These are phyloP conservation scores for Diaporthe sp. DNA, from an alignment of 2,329 filamentous ascomycete species.

Conservation along the genomic window DNA sequence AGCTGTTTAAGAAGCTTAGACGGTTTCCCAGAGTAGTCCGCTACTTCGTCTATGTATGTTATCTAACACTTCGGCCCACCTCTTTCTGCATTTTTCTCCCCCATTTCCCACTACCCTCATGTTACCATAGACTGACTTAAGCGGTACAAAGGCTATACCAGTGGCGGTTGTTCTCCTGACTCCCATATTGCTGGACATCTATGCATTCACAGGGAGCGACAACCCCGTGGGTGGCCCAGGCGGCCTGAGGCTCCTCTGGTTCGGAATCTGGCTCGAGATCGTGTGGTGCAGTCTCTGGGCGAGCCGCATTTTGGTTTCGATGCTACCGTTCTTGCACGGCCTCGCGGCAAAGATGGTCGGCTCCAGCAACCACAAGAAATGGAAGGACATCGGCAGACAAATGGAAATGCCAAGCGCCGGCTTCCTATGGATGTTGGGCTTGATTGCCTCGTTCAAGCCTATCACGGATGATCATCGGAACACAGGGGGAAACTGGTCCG, in stretches of 20 bases:
- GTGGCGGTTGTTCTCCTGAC: conserved; percentile 60
- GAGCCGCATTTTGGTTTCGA: conserved; percentile 67
- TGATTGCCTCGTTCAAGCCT: conserved; percentile 87
- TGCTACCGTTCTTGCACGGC: conserved; percentile 63
- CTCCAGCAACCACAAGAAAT: conserved; percentile 92
- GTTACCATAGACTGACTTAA: background rate
- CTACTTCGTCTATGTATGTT: conserved; percentile 61
- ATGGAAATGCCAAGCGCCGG: conserved; percentile 88
- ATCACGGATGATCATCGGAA: conserved; percentile 76
- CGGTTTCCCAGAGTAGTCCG: conserved; percentile 65
- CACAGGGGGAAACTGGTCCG: conserved; percentile 47
- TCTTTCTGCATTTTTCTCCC: background rate
- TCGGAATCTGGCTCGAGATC: conserved; percentile 94
- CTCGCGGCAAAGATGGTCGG: conserved; percentile 77
- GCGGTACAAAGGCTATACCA: conserved; percentile 49
- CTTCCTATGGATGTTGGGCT: conserved; percentile 92
- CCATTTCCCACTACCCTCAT: background rate
- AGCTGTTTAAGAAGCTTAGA: conserved; percentile 59
- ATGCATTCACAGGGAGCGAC: conserved; percentile 54
- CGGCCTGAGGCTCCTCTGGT: conserved; percentile 87
- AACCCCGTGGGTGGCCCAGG: conserved; percentile 73
- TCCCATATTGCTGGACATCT: conserved; percentile 55
- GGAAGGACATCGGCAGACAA: conserved; percentile 88
- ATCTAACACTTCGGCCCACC: background rate
- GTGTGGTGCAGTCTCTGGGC: conserved; percentile 94